Conservation (phyloP, 2,329 filamentous ascomycete species). For the Exophiala mesophila region DNA sequence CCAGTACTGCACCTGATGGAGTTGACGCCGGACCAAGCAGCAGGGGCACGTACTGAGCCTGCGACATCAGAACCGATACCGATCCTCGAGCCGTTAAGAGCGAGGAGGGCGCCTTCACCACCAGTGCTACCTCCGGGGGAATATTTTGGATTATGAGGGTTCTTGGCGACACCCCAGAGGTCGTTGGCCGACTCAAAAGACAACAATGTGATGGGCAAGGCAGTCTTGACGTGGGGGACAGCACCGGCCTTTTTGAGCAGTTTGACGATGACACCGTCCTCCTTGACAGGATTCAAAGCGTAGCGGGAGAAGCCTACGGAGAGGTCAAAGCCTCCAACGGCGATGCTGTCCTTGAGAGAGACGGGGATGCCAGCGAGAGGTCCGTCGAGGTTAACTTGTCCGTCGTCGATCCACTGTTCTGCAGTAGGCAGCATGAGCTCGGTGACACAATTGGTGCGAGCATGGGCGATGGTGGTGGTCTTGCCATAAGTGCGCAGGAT, state of each 20-base stretch:
- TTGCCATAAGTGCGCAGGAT: conserved; percentile 85
- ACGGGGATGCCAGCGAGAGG: conserved; percentile 83
- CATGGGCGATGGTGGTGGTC: conserved; percentile 74
- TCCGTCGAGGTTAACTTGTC: conserved; percentile 65
- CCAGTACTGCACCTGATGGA: conserved; percentile 81
- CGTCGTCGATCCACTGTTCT: conserved; percentile 61
- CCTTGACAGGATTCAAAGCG: conserved; percentile 58
- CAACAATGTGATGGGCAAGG: conserved; percentile 77
- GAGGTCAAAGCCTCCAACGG: conserved; percentile 76
- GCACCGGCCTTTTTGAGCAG: conserved; percentile 82
- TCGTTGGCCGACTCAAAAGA: conserved; percentile 77
- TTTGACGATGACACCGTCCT: conserved; percentile 68
- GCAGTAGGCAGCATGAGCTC: conserved; percentile 77
- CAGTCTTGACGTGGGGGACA: conserved; percentile 89
- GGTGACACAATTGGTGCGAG: conserved; percentile 83
- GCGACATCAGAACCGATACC: conserved; percentile 89
- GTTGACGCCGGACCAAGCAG: conserved; percentile 87
- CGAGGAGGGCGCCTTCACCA: conserved; percentile 76
- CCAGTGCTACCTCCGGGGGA: conserved; percentile 85
- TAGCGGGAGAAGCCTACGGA: conserved; percentile 75
- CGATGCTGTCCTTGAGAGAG: conserved; percentile 72
- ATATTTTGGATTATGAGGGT: conserved; percentile 79
- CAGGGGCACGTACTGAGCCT: conserved; percentile 78
- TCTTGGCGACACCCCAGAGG: conserved; percentile 76
- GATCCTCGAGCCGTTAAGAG: conserved; percentile 74